phyloP scores from a whole-genome alignment of 352 stramenopile genomes.

The Pythium dissimile region DNA sequence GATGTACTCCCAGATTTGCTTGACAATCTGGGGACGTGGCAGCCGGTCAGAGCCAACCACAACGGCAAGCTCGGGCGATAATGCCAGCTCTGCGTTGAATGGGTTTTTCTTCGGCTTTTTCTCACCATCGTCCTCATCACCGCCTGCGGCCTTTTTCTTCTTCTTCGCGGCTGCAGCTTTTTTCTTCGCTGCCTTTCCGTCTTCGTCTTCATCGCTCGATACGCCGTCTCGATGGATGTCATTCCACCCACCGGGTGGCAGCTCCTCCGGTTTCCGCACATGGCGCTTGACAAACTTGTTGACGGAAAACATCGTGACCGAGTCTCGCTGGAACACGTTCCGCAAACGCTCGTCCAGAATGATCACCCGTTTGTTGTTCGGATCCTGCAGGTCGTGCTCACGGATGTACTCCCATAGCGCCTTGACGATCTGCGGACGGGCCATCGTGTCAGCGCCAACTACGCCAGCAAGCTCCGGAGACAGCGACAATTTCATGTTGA shows the following conservation, averaged over 20 bases:
- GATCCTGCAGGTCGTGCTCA: slow-evolving; percentile 94
- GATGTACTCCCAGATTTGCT: slow-evolving; percentile 96
- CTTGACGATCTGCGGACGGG: slow-evolving; percentile 93
- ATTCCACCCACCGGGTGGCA: slow-evolving; percentile 61
- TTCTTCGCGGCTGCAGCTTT: slow-evolving; percentile 45
- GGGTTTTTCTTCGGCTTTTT: slow-evolving; percentile 62
- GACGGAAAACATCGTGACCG: slow-evolving; percentile 87
- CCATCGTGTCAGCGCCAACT: slow-evolving; percentile 81
- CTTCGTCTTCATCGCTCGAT: slow-evolving; percentile 77
- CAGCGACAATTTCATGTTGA: slow-evolving; percentile 72
- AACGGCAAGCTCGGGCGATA: slow-evolving; percentile 71
- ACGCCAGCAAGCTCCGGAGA: slow-evolving; percentile 79
- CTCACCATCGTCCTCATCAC: slow-evolving; percentile 38
- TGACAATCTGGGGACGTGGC: slow-evolving; percentile 91
- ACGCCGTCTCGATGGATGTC: slow-evolving; percentile 75
- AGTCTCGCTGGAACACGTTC: slow-evolving; percentile 74
- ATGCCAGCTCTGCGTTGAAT: slow-evolving; percentile 72
- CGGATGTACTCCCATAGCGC: slow-evolving; percentile 96
- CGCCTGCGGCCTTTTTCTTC: slow-evolving; percentile 48
- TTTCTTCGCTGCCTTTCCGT: slow-evolving; percentile 61
- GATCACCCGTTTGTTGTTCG: slow-evolving; percentile 92
- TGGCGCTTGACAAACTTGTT: slow-evolving; percentile 89
- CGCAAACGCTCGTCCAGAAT: slow-evolving; percentile 86
- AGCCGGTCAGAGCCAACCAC: slow-evolving; percentile 83
- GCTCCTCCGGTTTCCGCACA: slow-evolving; percentile 66